These are phyloP conservation scores for Thraustochytrium striatum DNA, from an alignment of 352 stramenopile genomes.

Conservation along the genomic window DNA sequence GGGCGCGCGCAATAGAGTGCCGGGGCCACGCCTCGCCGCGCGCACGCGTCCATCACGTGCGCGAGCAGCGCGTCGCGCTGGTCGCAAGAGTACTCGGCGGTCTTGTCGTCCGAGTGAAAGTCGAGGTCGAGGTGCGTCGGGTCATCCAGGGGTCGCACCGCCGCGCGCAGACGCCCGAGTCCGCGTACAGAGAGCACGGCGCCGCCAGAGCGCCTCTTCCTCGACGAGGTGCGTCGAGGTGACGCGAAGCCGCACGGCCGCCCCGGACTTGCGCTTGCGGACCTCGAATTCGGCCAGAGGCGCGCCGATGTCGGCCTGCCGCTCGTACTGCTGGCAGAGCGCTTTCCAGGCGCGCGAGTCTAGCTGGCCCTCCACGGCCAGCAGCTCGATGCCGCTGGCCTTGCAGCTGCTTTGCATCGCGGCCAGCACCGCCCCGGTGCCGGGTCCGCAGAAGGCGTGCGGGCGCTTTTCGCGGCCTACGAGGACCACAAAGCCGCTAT, in stretches of 20 bases:
- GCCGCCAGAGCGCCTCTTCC: background rate
- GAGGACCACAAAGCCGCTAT: background rate
- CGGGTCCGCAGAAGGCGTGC: background rate
- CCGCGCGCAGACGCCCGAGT: background rate
- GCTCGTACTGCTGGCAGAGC: conserved; percentile 19
- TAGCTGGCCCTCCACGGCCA: background rate
- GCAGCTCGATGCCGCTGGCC: conserved; percentile 1
- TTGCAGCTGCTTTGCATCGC: background rate
- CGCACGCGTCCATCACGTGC: conserved; percentile 15
- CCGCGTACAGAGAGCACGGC: background rate
- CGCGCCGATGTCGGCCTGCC: background rate
- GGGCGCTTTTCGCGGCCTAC: conserved; percentile 31
- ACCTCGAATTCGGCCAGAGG: conserved; percentile 19
- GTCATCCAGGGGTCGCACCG: conserved; percentile 4
- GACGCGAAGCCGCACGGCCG: conserved; percentile 1
- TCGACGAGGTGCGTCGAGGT: conserved; percentile 37
- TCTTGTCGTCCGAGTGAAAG: conserved; percentile 7
- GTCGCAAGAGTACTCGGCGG: conserved; percentile 4
- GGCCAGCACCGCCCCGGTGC: background rate
- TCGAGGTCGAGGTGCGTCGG: background rate
- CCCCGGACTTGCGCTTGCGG: background rate
- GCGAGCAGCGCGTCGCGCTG: background rate
- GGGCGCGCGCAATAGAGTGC: background rate
- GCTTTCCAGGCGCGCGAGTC: background rate
- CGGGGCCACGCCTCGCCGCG: background rate